Evolutionary conservation across 2,329 filamentous ascomycete species (phyloP), one percentile per base, ranked within the genome.

Genomic region (Botryotinia convoluta): DNA sequence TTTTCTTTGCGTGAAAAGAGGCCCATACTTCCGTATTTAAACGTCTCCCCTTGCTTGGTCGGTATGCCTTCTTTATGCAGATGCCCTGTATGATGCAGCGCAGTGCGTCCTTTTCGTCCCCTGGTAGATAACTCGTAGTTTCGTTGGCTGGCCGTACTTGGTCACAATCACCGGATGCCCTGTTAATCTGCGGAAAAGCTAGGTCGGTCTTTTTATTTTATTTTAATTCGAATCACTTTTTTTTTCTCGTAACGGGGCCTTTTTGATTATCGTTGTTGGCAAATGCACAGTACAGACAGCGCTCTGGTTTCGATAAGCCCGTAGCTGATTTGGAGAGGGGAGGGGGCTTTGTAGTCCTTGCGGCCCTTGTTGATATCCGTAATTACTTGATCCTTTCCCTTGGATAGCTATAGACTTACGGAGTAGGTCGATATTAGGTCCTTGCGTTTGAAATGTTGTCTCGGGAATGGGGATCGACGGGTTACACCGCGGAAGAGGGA

Each of bases 1-100:
- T 78, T 79, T 70, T 80, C 75, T 75, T 78, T 80, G 37, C 78
- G 77, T 35, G 79, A 78, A 73, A 80, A 80, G 74, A 80, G 72
- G 44, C 79, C 79, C 79, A 80, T 80, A n/a, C 22, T 67, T 72
- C 65, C 44, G 60, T 65, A 42, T 67, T 42, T 59, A 54, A 54
- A 42, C 5, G 32, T 42, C 64, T 65, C 29, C 69, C 61, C 69
- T 65, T 64, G 44, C 44, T 64, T 71, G 60, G 22, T 51, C 44
- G 68, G 54, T 22, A 63, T 62, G 29, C 44, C 44, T 71, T 37
- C 60, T 44, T 32, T 62, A 71, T 71, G 69, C 69, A 37, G 69
- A 51, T 54, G 69, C 69, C 51, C 67, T 61, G 67, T 69, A 69
- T n/a, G 44, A 70, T 32, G 68, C 35, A 62, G 29, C 29, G 39